phyloP scores from a whole-genome alignment of 345 rosid genomes.

The Melastoma malabathricum region DNA sequence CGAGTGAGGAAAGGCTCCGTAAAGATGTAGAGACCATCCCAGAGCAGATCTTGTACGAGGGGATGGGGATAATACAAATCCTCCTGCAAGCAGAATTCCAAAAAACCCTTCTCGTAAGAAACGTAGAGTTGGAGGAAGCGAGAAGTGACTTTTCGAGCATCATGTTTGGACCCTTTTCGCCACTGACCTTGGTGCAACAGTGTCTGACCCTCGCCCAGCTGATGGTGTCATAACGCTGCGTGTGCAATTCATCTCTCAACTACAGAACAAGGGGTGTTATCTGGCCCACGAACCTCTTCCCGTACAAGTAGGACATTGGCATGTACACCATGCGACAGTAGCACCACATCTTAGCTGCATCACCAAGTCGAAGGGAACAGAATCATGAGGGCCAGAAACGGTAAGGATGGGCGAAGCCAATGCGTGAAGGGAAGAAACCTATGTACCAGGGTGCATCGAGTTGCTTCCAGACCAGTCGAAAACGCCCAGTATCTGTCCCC shows the following conservation, averaged over 20 bases:
- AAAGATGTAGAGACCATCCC: constrained; percentile 21
- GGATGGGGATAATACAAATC: constrained; percentile 34
- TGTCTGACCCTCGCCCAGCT: constrained; percentile 18
- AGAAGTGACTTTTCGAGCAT: no score
- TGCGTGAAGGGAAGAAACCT: not conserved
- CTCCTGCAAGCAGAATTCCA: constrained; percentile 15
- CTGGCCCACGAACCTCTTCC: constrained; percentile 24
- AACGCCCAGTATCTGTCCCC: constrained; percentile 16
- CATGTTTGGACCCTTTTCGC: not conserved
- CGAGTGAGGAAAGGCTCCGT: constrained; percentile 29
- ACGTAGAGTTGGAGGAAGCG: no score
- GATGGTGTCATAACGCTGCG: constrained; percentile 14
- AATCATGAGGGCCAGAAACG: not conserved
- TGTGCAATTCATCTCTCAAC: constrained; percentile 18
- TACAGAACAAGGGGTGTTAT: constrained; percentile 20
- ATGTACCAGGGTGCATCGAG: constrained; percentile 19
- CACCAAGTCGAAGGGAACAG: not conserved
- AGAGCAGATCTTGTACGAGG: constrained; percentile 22
- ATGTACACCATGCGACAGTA: constrained; percentile 24
- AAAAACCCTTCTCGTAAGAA: not conserved
- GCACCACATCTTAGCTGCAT: constrained; percentile 30
- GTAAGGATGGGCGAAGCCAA: not conserved
- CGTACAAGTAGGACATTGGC: constrained; percentile 26
- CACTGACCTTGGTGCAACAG: constrained; percentile 10
- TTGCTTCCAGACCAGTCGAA: constrained; percentile 19